Conservation (phyloP, 768 basidiomycete species). For the Dioszegia aurantiaca region DNA sequence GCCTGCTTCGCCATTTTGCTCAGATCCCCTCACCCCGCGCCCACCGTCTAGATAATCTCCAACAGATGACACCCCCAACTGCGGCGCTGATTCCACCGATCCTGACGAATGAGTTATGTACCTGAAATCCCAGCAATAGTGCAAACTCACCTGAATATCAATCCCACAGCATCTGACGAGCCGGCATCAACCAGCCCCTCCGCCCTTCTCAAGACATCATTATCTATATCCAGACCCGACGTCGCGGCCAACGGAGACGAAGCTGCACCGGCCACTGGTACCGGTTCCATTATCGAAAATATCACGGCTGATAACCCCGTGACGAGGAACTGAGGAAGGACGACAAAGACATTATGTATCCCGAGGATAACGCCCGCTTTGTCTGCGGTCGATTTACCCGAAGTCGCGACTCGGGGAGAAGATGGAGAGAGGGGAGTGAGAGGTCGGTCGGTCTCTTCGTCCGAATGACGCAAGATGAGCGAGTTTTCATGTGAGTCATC, state of each 20-base stretch:
- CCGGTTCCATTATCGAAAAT: conserved; percentile 78
- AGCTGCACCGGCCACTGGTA: too few relatives aligned
- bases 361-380: conserved; percentile 89
- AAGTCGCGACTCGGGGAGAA: neutral
- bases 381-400: conserved; percentile 55
- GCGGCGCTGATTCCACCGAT: conserved; percentile 20
- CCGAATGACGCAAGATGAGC: conserved; percentile 21
- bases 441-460: conserved; percentile 6
- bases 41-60: conserved; percentile 19
- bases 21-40: conserved; percentile 17
- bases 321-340: conserved; percentile 89
- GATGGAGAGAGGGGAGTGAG: conserved; percentile 12
- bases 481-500: conserved; percentile 17
- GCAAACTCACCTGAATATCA: conserved; percentile 70
- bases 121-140: neutral
- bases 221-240: conserved; percentile 54
- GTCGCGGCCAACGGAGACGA: too few relatives aligned
- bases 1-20: too few relatives aligned
- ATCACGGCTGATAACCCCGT: conserved; percentile 80
- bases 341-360: conserved; percentile 91
- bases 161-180: conserved; percentile 66
- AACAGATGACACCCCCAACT: conserved; percentile 17
- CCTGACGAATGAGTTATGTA: conserved; percentile 2
- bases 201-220: too few relatives aligned
- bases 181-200: conserved; percentile 41